phyloP scores from a whole-genome alignment of 148 eudicot genomes.

The Nyssa sinensis region DNA sequence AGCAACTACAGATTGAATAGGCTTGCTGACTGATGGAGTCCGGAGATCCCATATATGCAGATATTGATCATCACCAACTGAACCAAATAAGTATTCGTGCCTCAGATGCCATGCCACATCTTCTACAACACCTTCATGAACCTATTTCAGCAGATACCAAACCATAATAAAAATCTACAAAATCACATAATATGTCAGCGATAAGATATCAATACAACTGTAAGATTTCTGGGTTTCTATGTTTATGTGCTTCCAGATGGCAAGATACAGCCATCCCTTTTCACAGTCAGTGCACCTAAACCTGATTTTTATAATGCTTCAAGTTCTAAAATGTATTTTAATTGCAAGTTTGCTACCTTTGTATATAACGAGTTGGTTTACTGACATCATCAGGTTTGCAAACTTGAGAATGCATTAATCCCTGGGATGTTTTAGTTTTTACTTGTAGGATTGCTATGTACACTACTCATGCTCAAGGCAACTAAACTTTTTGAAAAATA shows the following conservation, averaged over 20 bases:
- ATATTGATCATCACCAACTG: slow-evolving; percentile 70
- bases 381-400: neutral
- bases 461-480: neutral
- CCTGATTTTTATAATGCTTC: neutral
- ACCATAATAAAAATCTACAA: slow-evolving; percentile 1
- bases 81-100: slow-evolving; percentile 70
- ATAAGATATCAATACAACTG: neutral
- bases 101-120: slow-evolving; percentile 83
- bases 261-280: neutral
- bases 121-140: slow-evolving; percentile 75
- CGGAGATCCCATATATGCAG: slow-evolving; percentile 84
- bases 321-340: neutral
- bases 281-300: neutral
- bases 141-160: slow-evolving; percentile 30
- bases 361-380: neutral
- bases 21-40: slow-evolving; percentile 63
- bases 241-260: neutral
- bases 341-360: neutral
- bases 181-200: neutral
- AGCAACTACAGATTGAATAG: slow-evolving; percentile 77
- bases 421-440: neutral
- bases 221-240: neutral
- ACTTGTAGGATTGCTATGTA: neutral
- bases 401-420: neutral
- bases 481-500: neutral